These are phyloP conservation scores for Aspergillus uvarum DNA, from an alignment of 2,329 filamentous ascomycete genomes.

Conservation along the genomic window DNA sequence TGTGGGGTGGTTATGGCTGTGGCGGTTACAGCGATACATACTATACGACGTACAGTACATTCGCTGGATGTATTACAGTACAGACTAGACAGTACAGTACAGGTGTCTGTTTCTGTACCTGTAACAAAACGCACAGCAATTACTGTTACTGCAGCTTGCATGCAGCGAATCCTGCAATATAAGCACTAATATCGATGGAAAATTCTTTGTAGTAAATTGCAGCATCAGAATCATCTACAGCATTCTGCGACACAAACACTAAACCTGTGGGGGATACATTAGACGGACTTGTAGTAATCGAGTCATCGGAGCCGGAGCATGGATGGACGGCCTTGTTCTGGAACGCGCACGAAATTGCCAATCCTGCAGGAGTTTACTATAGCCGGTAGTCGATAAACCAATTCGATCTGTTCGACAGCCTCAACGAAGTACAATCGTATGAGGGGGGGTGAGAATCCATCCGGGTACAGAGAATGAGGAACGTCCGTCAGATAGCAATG, in stretches of 20 bases:
- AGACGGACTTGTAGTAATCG: too few relatives aligned
- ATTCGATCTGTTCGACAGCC: too few relatives aligned
- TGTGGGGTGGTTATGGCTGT: background rate
- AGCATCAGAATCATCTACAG: background rate
- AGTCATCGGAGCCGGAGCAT: too few relatives aligned
- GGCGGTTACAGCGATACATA: background rate
- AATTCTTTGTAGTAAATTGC: background rate
- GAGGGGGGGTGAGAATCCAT: too few relatives aligned
- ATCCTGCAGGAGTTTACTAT: background rate
- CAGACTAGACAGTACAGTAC: background rate
- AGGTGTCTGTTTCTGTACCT: background rate
- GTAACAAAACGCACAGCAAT: background rate
- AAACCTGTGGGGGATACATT: too few relatives aligned
- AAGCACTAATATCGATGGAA: background rate
- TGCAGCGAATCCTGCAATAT: background rate
- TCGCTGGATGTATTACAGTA: background rate
- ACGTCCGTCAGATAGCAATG: background rate
- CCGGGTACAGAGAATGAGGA: background rate
- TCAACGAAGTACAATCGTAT: too few relatives aligned
- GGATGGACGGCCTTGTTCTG: background rate
- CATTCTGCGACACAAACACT: background rate
- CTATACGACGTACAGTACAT: background rate
- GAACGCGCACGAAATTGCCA: background rate
- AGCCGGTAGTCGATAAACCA: too few relatives aligned
- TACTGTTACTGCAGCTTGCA: background rate